A percentile compares a stretch with the other conserved stretches of the same genome.
Conservation (phyloP, 371 early-diverging fungal genomes). For the Rhizopus sp. region DNA sequence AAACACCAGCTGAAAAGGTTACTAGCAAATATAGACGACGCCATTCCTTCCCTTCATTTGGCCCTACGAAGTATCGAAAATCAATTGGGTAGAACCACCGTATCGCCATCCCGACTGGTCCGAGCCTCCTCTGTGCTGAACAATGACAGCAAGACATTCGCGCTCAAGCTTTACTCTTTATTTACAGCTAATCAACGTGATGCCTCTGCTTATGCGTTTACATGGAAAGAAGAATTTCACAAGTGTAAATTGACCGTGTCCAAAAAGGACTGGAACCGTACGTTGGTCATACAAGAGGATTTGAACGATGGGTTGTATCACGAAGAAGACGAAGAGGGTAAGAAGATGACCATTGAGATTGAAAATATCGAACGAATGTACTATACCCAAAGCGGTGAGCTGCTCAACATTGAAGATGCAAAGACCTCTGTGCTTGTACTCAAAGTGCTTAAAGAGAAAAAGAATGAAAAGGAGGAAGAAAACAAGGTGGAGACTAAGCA, state of each 20-base stretch:
- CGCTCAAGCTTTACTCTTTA: slow-evolving; percentile 61
- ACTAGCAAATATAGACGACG: slow-evolving; percentile 58
- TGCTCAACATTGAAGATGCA: slow-evolving; percentile 74
- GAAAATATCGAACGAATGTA: slow-evolving; percentile 56
- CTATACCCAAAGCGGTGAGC: slow-evolving; percentile 68
- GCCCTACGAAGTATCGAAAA: slow-evolving; percentile 37
- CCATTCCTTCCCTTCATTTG: slow-evolving; percentile 68
- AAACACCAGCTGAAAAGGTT: slow-evolving; percentile 45
- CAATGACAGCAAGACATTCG: slow-evolving; percentile 28
- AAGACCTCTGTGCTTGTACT: slow-evolving; percentile 70
- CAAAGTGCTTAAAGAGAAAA: slow-evolving; percentile 36
- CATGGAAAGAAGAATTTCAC: slow-evolving; percentile 79
- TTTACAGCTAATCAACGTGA: slow-evolving; percentile 63
- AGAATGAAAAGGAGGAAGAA: slow-evolving; percentile 3
- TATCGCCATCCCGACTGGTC: slow-evolving; percentile 27
- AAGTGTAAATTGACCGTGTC: slow-evolving; percentile 35
- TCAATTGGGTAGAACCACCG: slow-evolving; percentile 5
- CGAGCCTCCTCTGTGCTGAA: slow-evolving; percentile 33
- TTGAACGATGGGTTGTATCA: slow-evolving; percentile 76
- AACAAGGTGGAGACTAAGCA: slow-evolving; percentile 26
- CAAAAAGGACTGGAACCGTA: slow-evolving; percentile 33
- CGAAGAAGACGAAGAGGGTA: slow-evolving; percentile 45
- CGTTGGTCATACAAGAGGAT: slow-evolving; percentile 59
- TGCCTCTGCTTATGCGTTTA: slow-evolving; percentile 57
- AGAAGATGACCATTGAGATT: slow-evolving; percentile 28